Conservation (phyloP, 306 rosid genomes). For the Nissolia schottii region DNA sequence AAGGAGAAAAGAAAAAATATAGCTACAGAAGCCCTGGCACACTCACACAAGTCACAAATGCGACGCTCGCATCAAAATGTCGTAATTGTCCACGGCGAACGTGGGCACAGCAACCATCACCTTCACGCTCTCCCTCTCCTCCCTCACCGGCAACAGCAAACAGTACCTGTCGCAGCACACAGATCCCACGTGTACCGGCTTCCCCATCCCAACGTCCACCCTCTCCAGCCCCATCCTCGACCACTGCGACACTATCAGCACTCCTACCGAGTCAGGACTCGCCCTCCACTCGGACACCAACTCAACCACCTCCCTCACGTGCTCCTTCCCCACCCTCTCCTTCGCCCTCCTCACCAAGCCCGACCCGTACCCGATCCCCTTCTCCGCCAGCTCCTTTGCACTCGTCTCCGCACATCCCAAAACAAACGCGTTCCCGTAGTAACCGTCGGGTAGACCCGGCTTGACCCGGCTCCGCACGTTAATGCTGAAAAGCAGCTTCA, state of each 20-base stretch:
- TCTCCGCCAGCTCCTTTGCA: constrained; percentile 50
- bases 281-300: constrained; percentile 51
- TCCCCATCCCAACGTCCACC: constrained; percentile 60
- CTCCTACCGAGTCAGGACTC: constrained; percentile 78
- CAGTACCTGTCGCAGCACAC: constrained; percentile 76
- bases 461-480: constrained; percentile 67
- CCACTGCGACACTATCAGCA: constrained; percentile 81
- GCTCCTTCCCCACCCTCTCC: constrained; percentile 58
- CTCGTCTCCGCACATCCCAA: constrained; percentile 64
- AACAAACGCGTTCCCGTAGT: constrained; percentile 85
- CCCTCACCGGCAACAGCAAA: constrained; percentile 57
- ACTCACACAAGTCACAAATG: neutral
- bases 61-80: constrained; percentile 26
- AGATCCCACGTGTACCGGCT: constrained; percentile 64
- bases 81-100: constrained; percentile 44
- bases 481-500: constrained; percentile 70
- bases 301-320: constrained; percentile 60
- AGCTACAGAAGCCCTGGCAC: neutral
- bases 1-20: neutral
- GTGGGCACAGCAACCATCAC: constrained; percentile 65
- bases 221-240: constrained; percentile 84
- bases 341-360: constrained; percentile 60
- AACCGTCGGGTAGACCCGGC: constrained; percentile 70
- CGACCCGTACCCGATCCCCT: constrained; percentile 46
- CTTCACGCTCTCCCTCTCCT: constrained; percentile 48